Evolutionary conservation across 169 alveolate genomes (phyloP), one percentile per base, ranked within the genome.

Genomic region (Eimeria necatrix): DNA sequence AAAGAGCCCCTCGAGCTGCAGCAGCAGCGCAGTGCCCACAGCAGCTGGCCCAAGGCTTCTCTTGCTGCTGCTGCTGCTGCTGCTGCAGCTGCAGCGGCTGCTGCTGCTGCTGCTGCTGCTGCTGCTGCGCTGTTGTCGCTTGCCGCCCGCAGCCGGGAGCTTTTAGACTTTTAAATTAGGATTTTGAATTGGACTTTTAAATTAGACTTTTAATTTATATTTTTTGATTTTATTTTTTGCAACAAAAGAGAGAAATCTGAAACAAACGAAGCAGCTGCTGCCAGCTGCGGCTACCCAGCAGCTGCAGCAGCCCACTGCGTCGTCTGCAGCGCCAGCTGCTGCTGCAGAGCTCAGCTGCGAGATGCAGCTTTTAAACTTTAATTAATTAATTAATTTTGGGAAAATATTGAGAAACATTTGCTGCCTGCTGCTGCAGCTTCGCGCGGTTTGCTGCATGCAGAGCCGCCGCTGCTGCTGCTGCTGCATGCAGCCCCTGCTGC

Each of bases 21-120:
- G 84, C 0, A 73, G 0, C 84, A 4, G 4, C 60, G 46, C 60
- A 73, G 32, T 24, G 51, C 59, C n/a, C 32, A 41, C 84, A 73
- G 84, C 84, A 73, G 84, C 84, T n/a, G 46, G 8, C 84, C 41
- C 59, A 14, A 46, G 59, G 12, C 84, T 18, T 73, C 84, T 70
- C n/a, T 70, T 51, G 16, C 52, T 4, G 3, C 52, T n/a, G n/a
- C n/a, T n/a, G n/a, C n/a, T n/a, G n/a, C n/a, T n/a, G n/a, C n/a
- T n/a, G n/a, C n/a, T n/a, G n/a, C n/a, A n/a, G n/a, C 46, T 64
- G 76, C 76, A 64, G 76, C 48, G 76, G 14, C 20, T 20, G 6
- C n/a, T 14, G 84, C 8, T 1, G 84, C 84, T 6, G 84, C 84
- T 41, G 84, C 84, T 41, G 59, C 59, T 73, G 84, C 84, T 41